Base-by-base conservation (phyloP, 2,329 filamentous ascomycete species). In the Fusarium sp. region DNA sequence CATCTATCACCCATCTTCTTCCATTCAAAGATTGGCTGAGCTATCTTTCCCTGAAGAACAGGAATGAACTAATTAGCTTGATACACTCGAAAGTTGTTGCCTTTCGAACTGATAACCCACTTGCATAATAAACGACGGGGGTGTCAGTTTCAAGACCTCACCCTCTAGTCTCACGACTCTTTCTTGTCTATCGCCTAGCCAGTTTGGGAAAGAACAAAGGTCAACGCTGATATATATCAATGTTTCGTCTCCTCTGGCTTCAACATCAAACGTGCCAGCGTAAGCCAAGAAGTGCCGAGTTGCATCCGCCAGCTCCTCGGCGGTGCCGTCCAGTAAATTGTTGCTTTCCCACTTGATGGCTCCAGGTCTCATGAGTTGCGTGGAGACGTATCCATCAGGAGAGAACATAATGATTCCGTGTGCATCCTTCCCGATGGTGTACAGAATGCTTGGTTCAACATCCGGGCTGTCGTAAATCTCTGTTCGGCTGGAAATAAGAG, bases 401-500 rank as follows among this genome's bases (percentile, higher is more conserved):
- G 46, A 35, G 46, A 48, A 48, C 20, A 48, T 37, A 20, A 37
- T 48, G 20, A 48, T 48, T 26, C 41, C 46, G 1, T 37, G 32
- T 37, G 46, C 30, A 24, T 48, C 20, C 15, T 48, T 48, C 46
- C 46, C 46, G 20, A 48, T 48, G 32, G 46, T 48, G 20, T 48
- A 48, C 20, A 48, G 20, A 48, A 35, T 15, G 19, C 7, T 48
- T 37, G 46, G 46, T 24, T 37, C 5, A 37, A 9, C 20, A 48
- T 26, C 46, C 9, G 46, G 46, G 46, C 46, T 48, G 20, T 37
- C 20, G 32, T 48, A 48, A 48, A 48, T 15, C 46, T 48, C 46
- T 48, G 46, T 48, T 48, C 46, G 46, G 46, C 46, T 48, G 32
- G 46, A 48, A 26, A 48, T 48, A 26, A 48, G 46, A 26, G 46